Base-by-base conservation (phyloP, 306 rosid genomes). In the Quercus mongolica region DNA sequence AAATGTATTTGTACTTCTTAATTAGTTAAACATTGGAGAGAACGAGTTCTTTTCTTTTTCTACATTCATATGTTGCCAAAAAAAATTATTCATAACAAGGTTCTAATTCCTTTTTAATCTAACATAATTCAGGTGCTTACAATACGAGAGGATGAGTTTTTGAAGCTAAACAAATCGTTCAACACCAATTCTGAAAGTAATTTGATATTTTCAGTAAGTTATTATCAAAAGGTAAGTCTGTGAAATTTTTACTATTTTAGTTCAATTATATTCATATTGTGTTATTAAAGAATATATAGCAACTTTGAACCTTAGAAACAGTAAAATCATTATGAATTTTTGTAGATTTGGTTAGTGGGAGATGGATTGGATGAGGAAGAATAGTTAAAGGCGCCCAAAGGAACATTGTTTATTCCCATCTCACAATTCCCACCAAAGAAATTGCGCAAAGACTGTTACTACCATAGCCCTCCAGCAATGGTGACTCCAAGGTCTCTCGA, bases 271-370 rank as follows among this genome's bases (percentile, higher is more conserved):
- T 46, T 46, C 52, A 46, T 46, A 46, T 46, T 46, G 52, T 46
- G 4, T 46, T 12, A 11, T 46, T 46, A 46, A 11, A 46, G 12
- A 46, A 46, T 35, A 35, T 35, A 35, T 46, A 46, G 4, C 52
- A 11, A 46, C 31, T 11, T 13, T 23, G 23, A 23, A 59, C 65
- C 6, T 9, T 3, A 4, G 25, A 59, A 59, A 59, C 1, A 64
- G 23, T 30, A 28, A 30, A 28, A 28, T 30, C 21, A 35, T 19
- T 30, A 17, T 33, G 17, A 59, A 19, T 5, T 58, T 71, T 49
- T 75, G 71, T 61, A 90, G 97, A 76, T 87, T 76, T 90, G 97
- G 98, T 61, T 94, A 72, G 86, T 92, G 28, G 98, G 94, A 76
- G 92, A 89, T 25, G 85, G 90, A 65, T 14, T 83, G 49, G 73